Evolutionary conservation across 371 early-diverging fungal genomes (phyloP), one percentile per base, ranked within the genome.

Genomic region (Nematocida sp.): DNA sequence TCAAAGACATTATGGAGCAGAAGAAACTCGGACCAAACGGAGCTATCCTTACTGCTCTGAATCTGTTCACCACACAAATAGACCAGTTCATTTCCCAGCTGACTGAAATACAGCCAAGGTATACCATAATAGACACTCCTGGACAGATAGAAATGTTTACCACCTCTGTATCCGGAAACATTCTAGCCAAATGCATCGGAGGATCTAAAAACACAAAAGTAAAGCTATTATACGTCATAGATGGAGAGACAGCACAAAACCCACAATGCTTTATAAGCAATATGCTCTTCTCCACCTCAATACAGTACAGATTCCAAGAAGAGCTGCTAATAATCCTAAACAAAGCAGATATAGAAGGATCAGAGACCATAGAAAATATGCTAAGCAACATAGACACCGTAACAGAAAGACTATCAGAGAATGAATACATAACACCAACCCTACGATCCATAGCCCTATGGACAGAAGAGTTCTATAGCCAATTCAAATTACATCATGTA

Each of bases 81-180:
- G 93, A 86, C 91, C 91, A 80, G 91, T 94, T 5, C 85, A 93
- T 78, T 85, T 87, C 95, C 7, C 91, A 93, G 81, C 90, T 94
- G 52, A 90, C 92, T 79, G 86, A 88, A 58, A 91, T 87, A 76
- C 89, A 90, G 48, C 93, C 94, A 78, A 93, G 94, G 65, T 95
- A 92, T 78, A 85, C 92, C 53, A 81, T 95, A 15, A 86, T 96
- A n/a, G 99, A 99, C 82, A 97, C 99, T 13, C 99, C 99, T 35
- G 99, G 99, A 21, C 97, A 99, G 82, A 96, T 99, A 77, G 99
- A 99, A 85, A 93, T 95, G 65, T 97, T 99, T 85, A 96, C 95
- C 17, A 96, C 96, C 94, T 94, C 95, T 38, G 94, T 96, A 7
- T 91, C 94, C 5, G 99, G 98, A 27, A 86, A 91, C 38, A 94